Percentiles rank a stretch among this genome's conserved stretches.
Evolutionary conservation across 306 rosid genomes (phyloP).

Genomic region (Quercus cerris): DNA sequence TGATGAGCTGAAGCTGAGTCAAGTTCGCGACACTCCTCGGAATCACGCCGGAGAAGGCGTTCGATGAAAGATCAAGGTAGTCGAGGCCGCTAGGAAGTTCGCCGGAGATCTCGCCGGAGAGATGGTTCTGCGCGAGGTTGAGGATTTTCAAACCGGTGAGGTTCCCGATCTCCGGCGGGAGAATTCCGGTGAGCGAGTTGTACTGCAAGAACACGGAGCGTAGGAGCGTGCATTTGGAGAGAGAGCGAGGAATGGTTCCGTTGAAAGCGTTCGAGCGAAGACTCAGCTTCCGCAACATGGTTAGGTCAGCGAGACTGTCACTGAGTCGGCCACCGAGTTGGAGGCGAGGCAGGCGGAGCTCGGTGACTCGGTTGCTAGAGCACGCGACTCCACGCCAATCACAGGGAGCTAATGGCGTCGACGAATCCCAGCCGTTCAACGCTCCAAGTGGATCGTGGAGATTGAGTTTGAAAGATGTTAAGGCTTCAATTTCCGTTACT

Average conservation of each 20-base stretch:
- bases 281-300: slow-evolving; percentile 60
- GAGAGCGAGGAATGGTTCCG: slow-evolving; percentile 65
- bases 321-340: slow-evolving; percentile 73
- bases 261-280: slow-evolving; percentile 77
- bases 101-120: slow-evolving; percentile 60
- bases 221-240: slow-evolving; percentile 61
- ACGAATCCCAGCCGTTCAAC: slow-evolving; percentile 62
- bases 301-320: slow-evolving; percentile 50
- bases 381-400: slow-evolving; percentile 85
- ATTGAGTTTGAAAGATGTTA: slow-evolving; percentile 63
- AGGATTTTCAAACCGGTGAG: slow-evolving; percentile 54
- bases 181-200: slow-evolving; percentile 64
- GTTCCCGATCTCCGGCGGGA: slow-evolving; percentile 66
- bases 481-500: slow-evolving; percentile 60
- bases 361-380: slow-evolving; percentile 45
- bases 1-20: slow-evolving; percentile 63
- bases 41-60: slow-evolving; percentile 73
- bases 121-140: slow-evolving; percentile 67
- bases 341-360: slow-evolving; percentile 76
- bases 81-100: slow-evolving; percentile 48
- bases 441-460: slow-evolving; percentile 72
- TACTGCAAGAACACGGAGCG: slow-evolving; percentile 69
- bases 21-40: slow-evolving; percentile 49
- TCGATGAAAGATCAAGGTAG: slow-evolving; percentile 77
- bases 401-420: slow-evolving; percentile 77